Evolutionary conservation across 176 grass and related monocot genomes (phyloP), one percentile per base, ranked within the genome.

Genomic region (Musa beccarii): DNA sequence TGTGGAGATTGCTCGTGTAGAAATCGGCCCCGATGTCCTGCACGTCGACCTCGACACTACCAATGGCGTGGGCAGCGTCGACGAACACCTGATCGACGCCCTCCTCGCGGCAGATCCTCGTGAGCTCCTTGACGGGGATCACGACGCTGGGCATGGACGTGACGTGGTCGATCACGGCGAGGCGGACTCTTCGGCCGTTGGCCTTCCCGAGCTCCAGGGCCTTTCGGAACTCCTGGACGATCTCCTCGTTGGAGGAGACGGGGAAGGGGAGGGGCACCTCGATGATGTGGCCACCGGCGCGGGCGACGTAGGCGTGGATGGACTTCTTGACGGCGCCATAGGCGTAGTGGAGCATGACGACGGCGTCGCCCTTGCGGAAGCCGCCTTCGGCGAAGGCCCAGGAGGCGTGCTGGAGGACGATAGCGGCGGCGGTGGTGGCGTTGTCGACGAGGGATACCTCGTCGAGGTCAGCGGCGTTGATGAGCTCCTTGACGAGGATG

Each of bases 1-100:
- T 99, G 81, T 99, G 86, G 62, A 99, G 85, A 64, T 99, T 99
- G 81, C 90, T 99, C 24, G 95, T 94, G 76, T 99, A 99, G 79
- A 91, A 94, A 72, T 99, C 95, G 1, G 95, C 95, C 9, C 95
- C 95, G 51, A 99, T 99, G 24, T 90, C 88, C 24, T 68, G 59
- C 22, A 99, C 79, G 49, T 99, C 88, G 2, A 99, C 83, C 19
- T 89, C 80, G 2, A 99, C 86, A 50, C 87, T 89, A 50, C 95
- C 95, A 6, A 99, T 91, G 8, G 95, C 83, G 50, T 99, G 95
- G 0, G 95, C 95, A 0, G 82, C 95, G 25, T 99, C 95, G 3
- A 99, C 69, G 72, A 99, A 99, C 5, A 99, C 88, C 83, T 89
- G 87, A 59, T 99, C 95, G 0, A 94, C 95, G 11, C 90, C 88